phyloP scores from a whole-genome alignment of 2,329 filamentous ascomycete genomes.

The Pseudocercospora cruenta region DNA sequence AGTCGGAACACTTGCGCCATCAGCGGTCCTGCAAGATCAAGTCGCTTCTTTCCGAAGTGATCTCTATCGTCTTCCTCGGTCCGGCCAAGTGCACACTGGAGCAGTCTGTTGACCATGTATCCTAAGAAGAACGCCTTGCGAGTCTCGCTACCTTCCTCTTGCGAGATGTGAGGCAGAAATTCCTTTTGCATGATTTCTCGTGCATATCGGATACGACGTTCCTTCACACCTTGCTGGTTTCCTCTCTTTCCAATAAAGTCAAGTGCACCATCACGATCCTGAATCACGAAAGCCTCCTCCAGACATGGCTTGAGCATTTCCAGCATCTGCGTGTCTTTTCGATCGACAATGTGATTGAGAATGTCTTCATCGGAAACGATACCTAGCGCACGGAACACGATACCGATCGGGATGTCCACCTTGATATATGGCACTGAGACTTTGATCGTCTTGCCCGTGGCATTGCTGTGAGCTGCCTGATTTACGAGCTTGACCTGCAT shows the following conservation, averaged over 20 bases:
- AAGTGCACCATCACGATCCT: constrained; percentile 89
- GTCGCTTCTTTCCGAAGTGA: constrained; percentile 97
- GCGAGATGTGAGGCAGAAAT: constrained; percentile 92
- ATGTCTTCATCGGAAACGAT: constrained; percentile 98
- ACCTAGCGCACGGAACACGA: constrained; percentile 93
- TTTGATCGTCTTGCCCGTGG: constrained; percentile 84
- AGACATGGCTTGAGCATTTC: constrained; percentile 97
- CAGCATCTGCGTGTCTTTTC: constrained; percentile 93
- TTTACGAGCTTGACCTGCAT: constrained; percentile 83
- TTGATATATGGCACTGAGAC: constrained; percentile 93
- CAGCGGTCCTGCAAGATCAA: constrained; percentile 91
- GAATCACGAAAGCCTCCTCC: constrained; percentile 94
- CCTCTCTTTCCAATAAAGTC: constrained; percentile 96
- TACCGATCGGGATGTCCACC: constrained; percentile 86
- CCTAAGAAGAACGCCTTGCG: constrained; percentile 97
- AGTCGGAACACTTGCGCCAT: constrained; percentile 95
- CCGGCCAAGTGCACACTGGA: constrained; percentile 90
- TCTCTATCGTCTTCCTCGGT: constrained; percentile 96
- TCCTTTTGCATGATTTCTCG: constrained; percentile 97
- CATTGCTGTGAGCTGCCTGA: constrained; percentile 59
- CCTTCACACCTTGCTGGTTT: constrained; percentile 72
- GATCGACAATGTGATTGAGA: constrained; percentile 93
- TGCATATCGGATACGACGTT: constrained; percentile 89
- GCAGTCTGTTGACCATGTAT: constrained; percentile 96
- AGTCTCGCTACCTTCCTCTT: constrained; percentile 91